phyloP scores from a whole-genome alignment of 2,329 filamentous ascomycete species.

The Colletotrichum phormii region DNA sequence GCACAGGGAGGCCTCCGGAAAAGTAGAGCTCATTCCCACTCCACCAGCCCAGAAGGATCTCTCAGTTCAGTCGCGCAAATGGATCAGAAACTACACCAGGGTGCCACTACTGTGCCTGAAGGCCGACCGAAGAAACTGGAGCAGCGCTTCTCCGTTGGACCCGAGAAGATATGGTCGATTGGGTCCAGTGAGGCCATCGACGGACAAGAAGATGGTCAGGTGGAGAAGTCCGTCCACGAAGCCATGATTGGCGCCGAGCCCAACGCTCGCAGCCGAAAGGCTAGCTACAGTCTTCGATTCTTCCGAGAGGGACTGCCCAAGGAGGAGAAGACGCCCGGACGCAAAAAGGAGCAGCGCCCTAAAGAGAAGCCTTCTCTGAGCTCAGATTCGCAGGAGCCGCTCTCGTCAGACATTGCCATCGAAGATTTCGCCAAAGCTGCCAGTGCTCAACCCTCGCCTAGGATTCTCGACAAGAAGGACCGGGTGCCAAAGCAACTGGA shows the following conservation, averaged over 20 bases:
- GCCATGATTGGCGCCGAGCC: conserved; percentile 71
- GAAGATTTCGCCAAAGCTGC: conserved; percentile 33
- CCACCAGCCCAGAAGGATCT: conserved; percentile 42
- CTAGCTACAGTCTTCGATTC: conserved; percentile 74
- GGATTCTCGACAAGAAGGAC: conserved; percentile 39
- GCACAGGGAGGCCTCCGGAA: conserved; percentile 37
- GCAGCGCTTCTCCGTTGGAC: conserved; percentile 55
- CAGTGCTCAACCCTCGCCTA: conserved; percentile 37
- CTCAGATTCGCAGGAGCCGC: conserved; percentile 43
- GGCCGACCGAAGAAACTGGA: conserved; percentile 53
- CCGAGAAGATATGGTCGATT: conserved; percentile 75
- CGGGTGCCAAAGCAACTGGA: conserved; percentile 26
- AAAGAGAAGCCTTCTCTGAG: conserved; percentile 56
- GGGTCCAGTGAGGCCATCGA: conserved; percentile 62
- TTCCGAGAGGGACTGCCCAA: conserved; percentile 74
- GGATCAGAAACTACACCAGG: conserved; percentile 37
- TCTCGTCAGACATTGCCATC: conserved; percentile 33
- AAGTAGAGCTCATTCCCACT: conserved; percentile 39
- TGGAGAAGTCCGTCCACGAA: conserved; percentile 74
- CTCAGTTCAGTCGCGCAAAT: conserved; percentile 37
- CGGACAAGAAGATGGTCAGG: conserved; percentile 62
- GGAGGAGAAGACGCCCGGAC: conserved; percentile 61
- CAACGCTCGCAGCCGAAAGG: conserved; percentile 74
- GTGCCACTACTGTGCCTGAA: conserved; percentile 39
- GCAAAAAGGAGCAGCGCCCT: conserved; percentile 60